Percentiles rank a stretch among this genome's conserved stretches.
phyloP scores from a whole-genome alignment of 371 early-diverging fungal genomes.

The Batkoa obscura region DNA sequence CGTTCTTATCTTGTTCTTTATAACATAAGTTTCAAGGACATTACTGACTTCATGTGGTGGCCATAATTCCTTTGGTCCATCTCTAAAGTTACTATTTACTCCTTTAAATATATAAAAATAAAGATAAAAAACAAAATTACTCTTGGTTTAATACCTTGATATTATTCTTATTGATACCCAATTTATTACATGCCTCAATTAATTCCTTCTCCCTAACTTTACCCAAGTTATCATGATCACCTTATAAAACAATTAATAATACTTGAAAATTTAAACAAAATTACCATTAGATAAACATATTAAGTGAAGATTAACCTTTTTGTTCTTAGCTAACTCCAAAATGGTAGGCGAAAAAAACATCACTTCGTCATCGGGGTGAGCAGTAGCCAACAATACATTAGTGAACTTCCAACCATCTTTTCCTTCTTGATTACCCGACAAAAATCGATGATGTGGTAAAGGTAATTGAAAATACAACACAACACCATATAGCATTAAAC shows the following conservation, averaged over 20 bases:
- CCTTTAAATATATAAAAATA: background rate
- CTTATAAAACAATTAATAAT: conserved; percentile 16
- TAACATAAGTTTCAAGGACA: conserved; percentile 31
- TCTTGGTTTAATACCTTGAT: conserved; percentile 44
- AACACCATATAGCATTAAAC: too few species aligned
- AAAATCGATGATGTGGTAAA: too few species aligned
- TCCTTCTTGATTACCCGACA: too few species aligned
- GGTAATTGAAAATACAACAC: too few species aligned
- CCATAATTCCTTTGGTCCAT: conserved; percentile 59
- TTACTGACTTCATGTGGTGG: conserved; percentile 29
- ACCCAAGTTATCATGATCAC: conserved; percentile 66
- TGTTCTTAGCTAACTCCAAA: conserved; percentile 21
- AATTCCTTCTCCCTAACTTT: conserved; percentile 59
- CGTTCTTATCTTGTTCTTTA: conserved; percentile 36
- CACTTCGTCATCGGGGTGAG: conserved; percentile 99
- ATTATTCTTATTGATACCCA: conserved; percentile 38
- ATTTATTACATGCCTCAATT: conserved; percentile 31
- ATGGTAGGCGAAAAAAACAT: conserved; percentile 97
- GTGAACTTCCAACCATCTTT: too few species aligned
- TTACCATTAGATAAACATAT: conserved; percentile 77
- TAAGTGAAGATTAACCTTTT: conserved; percentile 31
- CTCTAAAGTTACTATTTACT: conserved; percentile 37
- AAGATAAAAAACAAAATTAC: conserved; percentile 18
- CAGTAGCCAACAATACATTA: conserved; percentile 57
- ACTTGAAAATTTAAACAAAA: background rate